Base-by-base conservation (phyloP, 208 protist species). In the Trichomonas vaginalis region DNA sequence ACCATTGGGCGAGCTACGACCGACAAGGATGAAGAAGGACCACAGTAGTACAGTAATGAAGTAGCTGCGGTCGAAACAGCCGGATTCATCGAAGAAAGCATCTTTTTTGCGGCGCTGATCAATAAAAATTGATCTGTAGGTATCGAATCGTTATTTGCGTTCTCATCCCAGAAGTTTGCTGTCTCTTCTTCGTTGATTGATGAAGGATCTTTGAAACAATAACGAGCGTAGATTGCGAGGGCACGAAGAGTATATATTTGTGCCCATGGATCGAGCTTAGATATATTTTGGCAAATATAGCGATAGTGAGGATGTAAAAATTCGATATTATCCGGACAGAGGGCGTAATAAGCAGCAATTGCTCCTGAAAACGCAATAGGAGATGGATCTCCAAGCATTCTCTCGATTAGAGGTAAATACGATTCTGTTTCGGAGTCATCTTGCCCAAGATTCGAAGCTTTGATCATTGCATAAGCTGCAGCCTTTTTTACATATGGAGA, bases 401-500 rank as follows among this genome's bases (percentile, higher is more conserved):
- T 35, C 51, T 40, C 86, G 17, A 92, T 92, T 0, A 92, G 37
- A 17, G 40, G 86, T 37, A 92, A n/a, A 39, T 92, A 92, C n/a
- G 23, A 27, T 51, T 42, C 40, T 0, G 56, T 92, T 51, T 92
- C 86, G 17, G 35, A 47, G 12, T 70, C 56, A 40, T 83, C 35
- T 35, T 42, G 86, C 21, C 32, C 86, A 10, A 92, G 42, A n/a
- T 92, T 21, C 9, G 86, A 92, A 23, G 86, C 86, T 92, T 92
- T 92, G 1, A 92, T 92, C 86, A 92, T 92, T 56, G 86, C 86
- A 32, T 42, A 92, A 27, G 86, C 86, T 21, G 86, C 86, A 12
- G 86, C 86, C 51, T 92, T 92, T 92, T 92, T 92, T 8, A 92
- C 86, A 32, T 92, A 92, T 56, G 86, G 86, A 1, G 86, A 92